These are phyloP conservation scores for Fusarium sp. DNA, from an alignment of 2,329 filamentous ascomycete genomes.

Conservation along the genomic window DNA sequence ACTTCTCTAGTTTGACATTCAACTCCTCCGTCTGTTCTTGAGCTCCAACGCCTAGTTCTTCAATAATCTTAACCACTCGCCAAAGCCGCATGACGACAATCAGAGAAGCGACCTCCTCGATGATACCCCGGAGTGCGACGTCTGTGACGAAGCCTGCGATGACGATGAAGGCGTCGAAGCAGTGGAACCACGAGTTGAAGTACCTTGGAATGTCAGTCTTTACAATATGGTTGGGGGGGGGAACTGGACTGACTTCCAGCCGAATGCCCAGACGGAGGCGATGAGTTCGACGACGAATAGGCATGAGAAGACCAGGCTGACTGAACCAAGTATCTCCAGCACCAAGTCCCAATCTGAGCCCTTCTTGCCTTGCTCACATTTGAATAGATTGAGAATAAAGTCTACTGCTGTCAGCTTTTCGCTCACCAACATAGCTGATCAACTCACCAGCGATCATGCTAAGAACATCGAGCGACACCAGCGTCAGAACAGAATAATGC, in stretches of 20 bases:
- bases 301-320: neutral
- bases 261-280: conserved; percentile 7
- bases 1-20: neutral
- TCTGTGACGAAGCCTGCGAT: conserved; percentile 7
- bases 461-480: conserved; percentile 14
- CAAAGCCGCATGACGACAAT: conserved; percentile 19
- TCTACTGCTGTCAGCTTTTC: fast-evolving
- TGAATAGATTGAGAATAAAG: conserved; percentile 8
- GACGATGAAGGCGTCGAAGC: conserved; percentile 8
- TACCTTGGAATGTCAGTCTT: neutral
- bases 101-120: conserved; percentile 10
- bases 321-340: neutral
- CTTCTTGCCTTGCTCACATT: neutral
- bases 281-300: conserved; percentile 1
- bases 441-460: conserved; percentile 11
- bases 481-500: neutral
- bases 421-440: fast-evolving
- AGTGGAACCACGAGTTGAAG: conserved; percentile 16
- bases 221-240: too few species aligned
- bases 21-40: conserved; percentile 9
- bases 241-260: neutral
- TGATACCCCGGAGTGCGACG: neutral
- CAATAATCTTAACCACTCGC: conserved; percentile 14
- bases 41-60: neutral
- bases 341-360: neutral